These are phyloP conservation scores for Brettanomyces bruxellensis DNA, from an alignment of 805 yeast genomes.

Conservation along the genomic window DNA sequence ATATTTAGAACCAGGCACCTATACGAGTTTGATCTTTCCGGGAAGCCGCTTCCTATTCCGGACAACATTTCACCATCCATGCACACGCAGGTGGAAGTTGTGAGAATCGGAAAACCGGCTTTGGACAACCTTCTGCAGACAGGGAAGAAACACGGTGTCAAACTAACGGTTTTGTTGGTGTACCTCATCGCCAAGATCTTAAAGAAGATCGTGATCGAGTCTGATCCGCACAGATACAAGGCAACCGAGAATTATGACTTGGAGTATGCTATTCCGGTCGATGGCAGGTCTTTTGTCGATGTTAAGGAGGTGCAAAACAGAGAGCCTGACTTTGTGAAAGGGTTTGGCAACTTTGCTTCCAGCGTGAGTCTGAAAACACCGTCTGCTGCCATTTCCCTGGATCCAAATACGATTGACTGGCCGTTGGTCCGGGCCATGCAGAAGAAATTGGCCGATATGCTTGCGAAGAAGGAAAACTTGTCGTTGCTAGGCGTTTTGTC, in stretches of 20 bases:
- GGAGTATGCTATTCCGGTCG: neutral
- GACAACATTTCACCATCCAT: neutral
- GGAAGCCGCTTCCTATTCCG: neutral
- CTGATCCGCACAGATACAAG: neutral
- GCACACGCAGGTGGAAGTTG: neutral
- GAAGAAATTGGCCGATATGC: neutral
- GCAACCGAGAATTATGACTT: neutral
- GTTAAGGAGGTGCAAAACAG: neutral
- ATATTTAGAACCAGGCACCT: neutral
- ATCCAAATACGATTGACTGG: neutral
- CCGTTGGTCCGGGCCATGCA: neutral
- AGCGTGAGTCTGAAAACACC: neutral
- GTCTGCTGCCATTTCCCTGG: neutral
- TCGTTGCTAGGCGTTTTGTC: neutral
- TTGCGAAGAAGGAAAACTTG: neutral
- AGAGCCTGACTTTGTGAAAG: neutral
- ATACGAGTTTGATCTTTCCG: neutral
- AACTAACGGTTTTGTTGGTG: neutral
- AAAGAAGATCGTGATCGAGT: neutral
- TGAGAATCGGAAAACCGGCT: neutral
- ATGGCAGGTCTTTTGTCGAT: neutral
- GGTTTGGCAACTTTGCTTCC: neutral
- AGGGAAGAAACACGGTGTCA: neutral
- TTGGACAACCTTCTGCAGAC: neutral
- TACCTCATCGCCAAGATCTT: neutral